These are phyloP conservation scores for Ilyonectria mors-panacis DNA, from an alignment of 2,329 filamentous ascomycete species.

Conservation along the genomic window DNA sequence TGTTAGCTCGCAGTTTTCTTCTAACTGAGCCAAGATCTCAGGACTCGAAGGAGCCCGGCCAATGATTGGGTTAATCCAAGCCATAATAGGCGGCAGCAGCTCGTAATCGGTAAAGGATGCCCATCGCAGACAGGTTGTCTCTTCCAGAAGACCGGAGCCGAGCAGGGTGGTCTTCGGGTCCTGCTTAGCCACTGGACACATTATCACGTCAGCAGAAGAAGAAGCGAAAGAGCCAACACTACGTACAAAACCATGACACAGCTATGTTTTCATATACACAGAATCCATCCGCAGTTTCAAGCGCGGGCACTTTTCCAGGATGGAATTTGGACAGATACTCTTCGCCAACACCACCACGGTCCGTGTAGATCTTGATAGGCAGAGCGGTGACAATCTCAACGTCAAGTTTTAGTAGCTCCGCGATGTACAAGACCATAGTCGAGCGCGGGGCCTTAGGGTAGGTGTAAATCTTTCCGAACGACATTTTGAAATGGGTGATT, in stretches of 20 bases:
- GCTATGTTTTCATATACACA: constrained; percentile 32
- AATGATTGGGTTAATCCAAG: constrained; percentile 32
- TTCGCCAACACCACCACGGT: constrained; percentile 28
- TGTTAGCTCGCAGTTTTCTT: constrained; percentile 26
- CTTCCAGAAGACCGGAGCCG: constrained; percentile 22
- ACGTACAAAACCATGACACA: constrained; percentile 24
- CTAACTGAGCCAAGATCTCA: constrained; percentile 24
- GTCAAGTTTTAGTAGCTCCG: constrained; percentile 26
- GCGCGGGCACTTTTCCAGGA: constrained; percentile 25
- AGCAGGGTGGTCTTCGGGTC: constrained; percentile 19
- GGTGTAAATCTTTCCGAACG: constrained; percentile 28
- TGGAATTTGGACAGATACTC: constrained; percentile 32
- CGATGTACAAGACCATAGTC: constrained; percentile 33
- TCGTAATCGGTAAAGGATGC: constrained; percentile 31
- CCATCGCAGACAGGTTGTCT: constrained; percentile 30
- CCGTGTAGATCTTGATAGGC: constrained; percentile 26
- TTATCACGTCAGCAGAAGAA: not conserved
- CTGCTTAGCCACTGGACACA: constrained; percentile 22
- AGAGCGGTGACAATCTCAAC: constrained; percentile 29
- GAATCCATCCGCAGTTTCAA: constrained; percentile 29
- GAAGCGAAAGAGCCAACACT: not conserved
- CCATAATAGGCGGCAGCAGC: constrained; percentile 29
- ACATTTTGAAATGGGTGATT: constrained; percentile 10
- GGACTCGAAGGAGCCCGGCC: constrained; percentile 24
- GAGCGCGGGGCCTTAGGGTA: constrained; percentile 33